phyloP scores from a whole-genome alignment of 2,329 filamentous ascomycete genomes.

The Lachnellula occidentalis region DNA sequence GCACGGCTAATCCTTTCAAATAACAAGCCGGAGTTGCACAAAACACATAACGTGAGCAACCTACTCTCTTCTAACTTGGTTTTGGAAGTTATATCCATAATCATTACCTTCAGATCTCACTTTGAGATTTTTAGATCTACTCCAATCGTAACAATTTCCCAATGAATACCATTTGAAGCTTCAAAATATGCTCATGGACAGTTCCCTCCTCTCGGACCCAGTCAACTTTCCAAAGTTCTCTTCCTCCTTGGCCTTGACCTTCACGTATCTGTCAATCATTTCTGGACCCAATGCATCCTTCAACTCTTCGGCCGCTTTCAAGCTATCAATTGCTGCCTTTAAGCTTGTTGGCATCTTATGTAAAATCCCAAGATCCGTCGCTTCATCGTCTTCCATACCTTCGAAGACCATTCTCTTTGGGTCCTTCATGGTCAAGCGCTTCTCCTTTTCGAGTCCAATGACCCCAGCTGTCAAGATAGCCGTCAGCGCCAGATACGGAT shows the following conservation, averaged over 20 bases:
- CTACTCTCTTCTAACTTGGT: too few species aligned
- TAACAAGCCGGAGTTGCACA: too few species aligned
- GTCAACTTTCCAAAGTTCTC: constrained; percentile 36
- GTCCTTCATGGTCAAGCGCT: constrained; percentile 43
- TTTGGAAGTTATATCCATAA: too few species aligned
- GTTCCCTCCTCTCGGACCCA: constrained; percentile 11
- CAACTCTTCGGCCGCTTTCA: constrained; percentile 45
- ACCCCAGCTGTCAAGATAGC: constrained; percentile 56
- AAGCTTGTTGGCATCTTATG: constrained; percentile 49
- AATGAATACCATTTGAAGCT: too few species aligned
- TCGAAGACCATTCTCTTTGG: constrained; percentile 46
- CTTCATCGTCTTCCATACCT: not conserved
- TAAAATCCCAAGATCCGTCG: constrained; percentile 47
- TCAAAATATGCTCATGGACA: constrained; percentile 2
- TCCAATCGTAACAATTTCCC: too few species aligned
- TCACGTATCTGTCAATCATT: constrained; percentile 49
- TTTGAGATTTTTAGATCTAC: too few species aligned
- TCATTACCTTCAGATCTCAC: too few species aligned
- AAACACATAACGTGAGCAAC: too few species aligned
- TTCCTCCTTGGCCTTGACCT: constrained; percentile 54
- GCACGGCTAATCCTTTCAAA: too few species aligned
- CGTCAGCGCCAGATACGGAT: constrained; percentile 51
- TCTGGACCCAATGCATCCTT: constrained; percentile 40
- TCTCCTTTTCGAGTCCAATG: constrained; percentile 43
- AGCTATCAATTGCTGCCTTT: constrained; percentile 45